These are phyloP conservation scores for Populus tremula DNA, from an alignment of 345 rosid species.

Conservation along the genomic window DNA sequence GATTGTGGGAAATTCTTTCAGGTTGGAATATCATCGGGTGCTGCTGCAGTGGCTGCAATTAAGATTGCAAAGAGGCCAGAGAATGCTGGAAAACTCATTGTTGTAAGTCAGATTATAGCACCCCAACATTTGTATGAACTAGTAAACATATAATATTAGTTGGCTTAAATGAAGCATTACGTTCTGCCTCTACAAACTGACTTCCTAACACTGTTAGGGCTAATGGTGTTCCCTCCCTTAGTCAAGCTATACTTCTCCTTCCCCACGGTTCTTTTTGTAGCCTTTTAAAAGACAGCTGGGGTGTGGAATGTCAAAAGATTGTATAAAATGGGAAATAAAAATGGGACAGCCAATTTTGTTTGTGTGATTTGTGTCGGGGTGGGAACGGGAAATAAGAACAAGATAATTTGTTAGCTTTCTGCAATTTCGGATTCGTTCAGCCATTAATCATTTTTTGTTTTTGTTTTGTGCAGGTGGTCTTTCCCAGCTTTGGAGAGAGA, in stretches of 20 bases:
- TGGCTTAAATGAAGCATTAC: neutral
- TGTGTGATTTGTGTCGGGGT: neutral
- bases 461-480: slow-evolving; percentile 14
- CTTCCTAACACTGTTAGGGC: no score
- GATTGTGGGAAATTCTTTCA: slow-evolving; percentile 10
- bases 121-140: neutral
- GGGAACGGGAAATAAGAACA: neutral
- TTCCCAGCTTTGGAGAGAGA: slow-evolving; percentile 83
- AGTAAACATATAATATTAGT: neutral
- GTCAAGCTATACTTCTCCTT: no score
- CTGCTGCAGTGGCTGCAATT: slow-evolving; percentile 64
- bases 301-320: neutral
- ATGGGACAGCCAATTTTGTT: neutral
- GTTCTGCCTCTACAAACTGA: neutral
- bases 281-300: neutral
- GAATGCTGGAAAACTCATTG: slow-evolving; percentile 62
- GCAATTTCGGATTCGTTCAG: neutral
- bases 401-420: neutral
- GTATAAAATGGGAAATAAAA: neutral
- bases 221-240: no score
- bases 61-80: slow-evolving; percentile 54
- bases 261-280: neutral
- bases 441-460: neutral
- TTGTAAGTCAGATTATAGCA: slow-evolving; percentile 34
- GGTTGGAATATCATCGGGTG: slow-evolving; percentile 72